A percentile compares a stretch with the other conserved stretches of the same genome.
Conservation (phyloP, 768 basidiomycete genomes). For the Amanita subjunquillea region DNA sequence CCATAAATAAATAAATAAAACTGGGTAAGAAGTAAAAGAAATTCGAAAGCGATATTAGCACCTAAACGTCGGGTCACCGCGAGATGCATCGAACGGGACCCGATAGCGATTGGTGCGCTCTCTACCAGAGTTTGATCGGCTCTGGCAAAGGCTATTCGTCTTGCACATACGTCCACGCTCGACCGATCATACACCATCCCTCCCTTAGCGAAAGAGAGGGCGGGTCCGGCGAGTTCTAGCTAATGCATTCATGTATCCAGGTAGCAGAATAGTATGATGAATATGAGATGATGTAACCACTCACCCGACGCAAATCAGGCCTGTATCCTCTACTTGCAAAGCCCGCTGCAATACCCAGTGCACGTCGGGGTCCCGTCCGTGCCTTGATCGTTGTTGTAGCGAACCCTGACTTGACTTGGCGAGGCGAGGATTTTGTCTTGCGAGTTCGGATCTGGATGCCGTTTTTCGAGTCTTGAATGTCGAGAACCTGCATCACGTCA, state of each 20-base stretch:
- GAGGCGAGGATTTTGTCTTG: constrained; percentile 50
- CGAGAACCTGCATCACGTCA: constrained; percentile 43
- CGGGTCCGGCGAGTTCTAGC: constrained; percentile 84
- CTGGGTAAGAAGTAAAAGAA: constrained; percentile 1
- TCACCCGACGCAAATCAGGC: constrained; percentile 68
- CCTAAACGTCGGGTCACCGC: constrained; percentile 67
- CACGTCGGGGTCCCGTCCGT: constrained; percentile 63
- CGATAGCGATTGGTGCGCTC: constrained; percentile 71
- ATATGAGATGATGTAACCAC: constrained; percentile 18
- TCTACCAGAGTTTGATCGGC: constrained; percentile 54
- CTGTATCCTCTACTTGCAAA: constrained; percentile 62
- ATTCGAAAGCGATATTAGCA: constrained; percentile 37
- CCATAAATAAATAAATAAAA: constrained; percentile 10
- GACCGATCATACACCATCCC: constrained; percentile 53
- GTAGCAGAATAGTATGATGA: constrained; percentile 6
- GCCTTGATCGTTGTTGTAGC: constrained; percentile 48
- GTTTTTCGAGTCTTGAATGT: constrained; percentile 42
- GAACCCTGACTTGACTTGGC: constrained; percentile 36
- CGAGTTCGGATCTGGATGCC: constrained; percentile 54
- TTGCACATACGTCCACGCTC: constrained; percentile 96
- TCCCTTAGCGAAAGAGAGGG: background rate
- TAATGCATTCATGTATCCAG: constrained; percentile 29
- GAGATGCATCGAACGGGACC: constrained; percentile 47
- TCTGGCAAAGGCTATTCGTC: constrained; percentile 37
- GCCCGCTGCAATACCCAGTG: constrained; percentile 52